Evolutionary conservation across 495 filamentous ascomycete species (phyloP), one percentile per base, ranked within the genome.

Genomic region (Penicillium angulare): DNA sequence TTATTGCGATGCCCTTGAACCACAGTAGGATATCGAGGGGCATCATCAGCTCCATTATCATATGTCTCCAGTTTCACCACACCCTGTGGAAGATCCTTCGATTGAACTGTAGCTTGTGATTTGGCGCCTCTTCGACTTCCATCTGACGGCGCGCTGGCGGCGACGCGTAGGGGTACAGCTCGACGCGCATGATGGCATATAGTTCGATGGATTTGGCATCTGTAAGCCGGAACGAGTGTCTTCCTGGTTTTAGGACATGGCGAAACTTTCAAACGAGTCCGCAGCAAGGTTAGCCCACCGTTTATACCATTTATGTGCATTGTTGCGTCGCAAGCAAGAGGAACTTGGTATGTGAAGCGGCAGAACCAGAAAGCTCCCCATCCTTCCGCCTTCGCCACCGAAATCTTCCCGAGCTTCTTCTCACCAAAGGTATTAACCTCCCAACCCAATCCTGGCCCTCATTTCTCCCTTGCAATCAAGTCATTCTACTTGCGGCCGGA

Each of bases 1-100:
- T 95, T 92, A 50, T 86, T 87, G 29, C 83, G 79, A n/a, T 89
- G 90, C 60, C 95, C 89, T 56, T 88, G 84, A n/a, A 97, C 74
- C 9, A 96, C 89, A 9, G 88, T 85, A 3, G 93, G 92, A 63
- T 95, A 96, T 33, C 74, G 68, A 18, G 87, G 86, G 18, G 67
- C 76, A 45, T 78, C 72, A 48, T 85, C 73, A 9, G 58, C 55
- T 2, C 49, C 54, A 53, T 78, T 68, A 32, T 78, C 56, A 27
- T 77, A 78, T 24, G 75, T 54, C 7, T 74, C 70, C 2, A 75
- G 52, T 45, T 75, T 73, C 34, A 86, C 55, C 1, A 73, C 55
- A 6, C 83, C 82, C 56, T 88, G 85, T 13, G 86, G 85, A 13
- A 88, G 73, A 38, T 89, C 85, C 32, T 84, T 77, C 15, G 88